Conservation (phyloP, 2,329 filamentous ascomycete genomes). For the Cladosporium colombiae region DNA sequence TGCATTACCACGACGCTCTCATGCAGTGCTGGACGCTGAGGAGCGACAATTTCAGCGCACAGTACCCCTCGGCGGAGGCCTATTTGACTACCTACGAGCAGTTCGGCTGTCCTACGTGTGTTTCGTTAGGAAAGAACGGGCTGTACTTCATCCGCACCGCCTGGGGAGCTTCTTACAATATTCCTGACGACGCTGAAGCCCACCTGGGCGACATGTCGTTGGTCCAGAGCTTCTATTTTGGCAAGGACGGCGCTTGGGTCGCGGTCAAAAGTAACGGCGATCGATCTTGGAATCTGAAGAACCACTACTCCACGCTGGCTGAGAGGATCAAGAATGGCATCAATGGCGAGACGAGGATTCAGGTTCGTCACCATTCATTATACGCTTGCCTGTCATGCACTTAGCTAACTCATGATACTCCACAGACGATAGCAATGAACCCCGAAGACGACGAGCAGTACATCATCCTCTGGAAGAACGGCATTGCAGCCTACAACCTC, state of each 20-base stretch:
- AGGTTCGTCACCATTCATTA: not conserved
- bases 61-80: constrained; percentile 11
- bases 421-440: constrained; percentile 17
- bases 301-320: not conserved
- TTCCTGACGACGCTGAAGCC: constrained; percentile 8
- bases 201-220: constrained; percentile 13
- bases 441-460: constrained; percentile 17
- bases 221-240: constrained; percentile 25
- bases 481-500: constrained; percentile 14
- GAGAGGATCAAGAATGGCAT: constrained; percentile 14
- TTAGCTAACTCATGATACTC: not conserved
- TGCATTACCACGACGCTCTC: constrained; percentile 16
- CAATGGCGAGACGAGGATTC: constrained; percentile 9
- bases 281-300: constrained; percentile 18
- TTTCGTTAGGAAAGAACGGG: constrained; percentile 8
- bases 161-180: constrained; percentile 17
- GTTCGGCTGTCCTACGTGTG: constrained; percentile 18
- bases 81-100: constrained; percentile 16
- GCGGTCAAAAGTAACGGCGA: constrained; percentile 11
- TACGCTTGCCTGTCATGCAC: not conserved
- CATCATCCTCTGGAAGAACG: constrained; percentile 17
- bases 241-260: constrained; percentile 21
- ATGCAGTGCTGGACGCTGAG: constrained; percentile 16
- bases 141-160: constrained; percentile 18
- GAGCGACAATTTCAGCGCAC: constrained; percentile 11